Conservation (phyloP, 2,329 filamentous ascomycete species). For the Trichoderma guizhouense region DNA sequence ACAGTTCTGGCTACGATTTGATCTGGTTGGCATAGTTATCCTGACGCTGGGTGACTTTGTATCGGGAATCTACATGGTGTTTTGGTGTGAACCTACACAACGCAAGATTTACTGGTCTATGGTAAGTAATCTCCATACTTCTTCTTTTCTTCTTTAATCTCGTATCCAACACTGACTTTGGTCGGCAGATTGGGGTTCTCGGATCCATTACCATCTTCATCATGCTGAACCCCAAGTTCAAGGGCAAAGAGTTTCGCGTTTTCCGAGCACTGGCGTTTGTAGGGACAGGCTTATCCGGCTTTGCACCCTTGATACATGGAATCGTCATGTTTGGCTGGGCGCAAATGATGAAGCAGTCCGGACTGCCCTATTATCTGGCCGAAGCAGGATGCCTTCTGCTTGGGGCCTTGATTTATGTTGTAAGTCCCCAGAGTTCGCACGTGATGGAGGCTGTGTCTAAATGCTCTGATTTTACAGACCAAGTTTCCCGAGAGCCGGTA, state of each 20-base stretch:
- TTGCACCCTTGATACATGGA: conserved; percentile 10
- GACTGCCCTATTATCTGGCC: conserved; percentile 2
- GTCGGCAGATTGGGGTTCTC: not conserved
- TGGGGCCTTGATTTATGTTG: conserved; percentile 1
- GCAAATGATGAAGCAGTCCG: conserved; percentile 12
- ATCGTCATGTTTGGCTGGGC: not conserved
- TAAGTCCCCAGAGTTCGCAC: not conserved
- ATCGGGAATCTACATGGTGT: conserved; percentile 10
- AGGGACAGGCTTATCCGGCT: conserved; percentile 3
- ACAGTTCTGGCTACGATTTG: not conserved
- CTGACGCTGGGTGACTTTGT: conserved; percentile 5
- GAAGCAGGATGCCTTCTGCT: conserved; percentile 3
- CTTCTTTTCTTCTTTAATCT: not conserved
- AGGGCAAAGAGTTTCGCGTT: not conserved
- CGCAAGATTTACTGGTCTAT: conserved; percentile 14
- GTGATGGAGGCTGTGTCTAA: not conserved
- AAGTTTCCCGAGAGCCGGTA: conserved; percentile 4
- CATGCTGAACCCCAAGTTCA: conserved; percentile 3
- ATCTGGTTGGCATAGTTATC: conserved; percentile 4
- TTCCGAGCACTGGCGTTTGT: conserved; percentile 1
- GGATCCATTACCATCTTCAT: conserved; percentile 12
- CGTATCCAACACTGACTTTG: not conserved
- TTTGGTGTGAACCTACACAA: conserved; percentile 3
- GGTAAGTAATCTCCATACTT: not conserved
- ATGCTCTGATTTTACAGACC: not conserved